phyloP scores from a whole-genome alignment of 2,329 filamentous ascomycete species.

The Epichloe typhina region DNA sequence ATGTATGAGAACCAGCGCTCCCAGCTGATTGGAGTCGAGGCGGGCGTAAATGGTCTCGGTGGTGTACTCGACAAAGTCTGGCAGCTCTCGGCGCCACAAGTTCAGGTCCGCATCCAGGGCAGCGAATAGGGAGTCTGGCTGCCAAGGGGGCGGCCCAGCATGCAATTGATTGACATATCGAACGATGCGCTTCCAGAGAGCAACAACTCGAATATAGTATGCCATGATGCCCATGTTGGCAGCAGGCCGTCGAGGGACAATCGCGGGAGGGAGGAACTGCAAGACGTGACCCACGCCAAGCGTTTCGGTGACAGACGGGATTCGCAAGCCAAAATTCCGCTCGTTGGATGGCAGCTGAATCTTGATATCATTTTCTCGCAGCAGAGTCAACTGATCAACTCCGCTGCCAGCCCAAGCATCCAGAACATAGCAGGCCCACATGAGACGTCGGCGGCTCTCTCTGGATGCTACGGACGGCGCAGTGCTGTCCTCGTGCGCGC shows the following conservation, averaged over 20 bases:
- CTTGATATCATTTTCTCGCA: conserved; percentile 27
- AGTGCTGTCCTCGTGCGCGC: conserved; percentile 17
- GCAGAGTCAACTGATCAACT: conserved; percentile 24
- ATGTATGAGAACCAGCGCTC: conserved; percentile 30
- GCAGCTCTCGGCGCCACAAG: conserved; percentile 28
- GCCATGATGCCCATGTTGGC: conserved; percentile 31
- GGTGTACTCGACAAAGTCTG: conserved; percentile 30
- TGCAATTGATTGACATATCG: conserved; percentile 30
- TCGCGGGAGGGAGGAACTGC: conserved; percentile 25
- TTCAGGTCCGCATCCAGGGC: conserved; percentile 26
- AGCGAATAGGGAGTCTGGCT: conserved; percentile 29
- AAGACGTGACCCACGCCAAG: conserved; percentile 27
- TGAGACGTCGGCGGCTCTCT: conserved; percentile 25
- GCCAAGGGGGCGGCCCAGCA: conserved; percentile 26
- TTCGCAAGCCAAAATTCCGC: conserved; percentile 27
- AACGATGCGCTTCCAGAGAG: conserved; percentile 27
- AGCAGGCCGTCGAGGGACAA: conserved; percentile 25
- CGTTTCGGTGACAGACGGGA: conserved; percentile 26
- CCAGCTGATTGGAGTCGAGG: conserved; percentile 32
- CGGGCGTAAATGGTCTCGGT: conserved; percentile 31
- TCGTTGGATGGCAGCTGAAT: conserved; percentile 28
- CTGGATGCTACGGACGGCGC: conserved; percentile 23
- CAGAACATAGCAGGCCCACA: conserved; percentile 30
- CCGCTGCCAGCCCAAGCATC: conserved; percentile 28
- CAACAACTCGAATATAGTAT: conserved; percentile 28